These are phyloP conservation scores for Xylariaceae sp. DNA, from an alignment of 2,329 filamentous ascomycete genomes.

Conservation along the genomic window DNA sequence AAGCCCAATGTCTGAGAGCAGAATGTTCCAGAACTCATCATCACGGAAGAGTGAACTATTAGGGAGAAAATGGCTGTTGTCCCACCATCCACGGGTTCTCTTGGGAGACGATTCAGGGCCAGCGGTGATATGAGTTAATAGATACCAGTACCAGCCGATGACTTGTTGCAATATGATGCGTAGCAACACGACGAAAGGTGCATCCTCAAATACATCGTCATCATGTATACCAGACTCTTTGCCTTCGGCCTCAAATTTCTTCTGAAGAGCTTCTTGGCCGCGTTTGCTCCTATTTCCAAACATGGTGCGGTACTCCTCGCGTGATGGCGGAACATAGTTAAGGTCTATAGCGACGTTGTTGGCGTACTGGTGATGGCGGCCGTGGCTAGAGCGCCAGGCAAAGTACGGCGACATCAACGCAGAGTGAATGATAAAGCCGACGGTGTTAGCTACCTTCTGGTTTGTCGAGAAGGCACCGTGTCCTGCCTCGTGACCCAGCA, in stretches of 20 bases:
- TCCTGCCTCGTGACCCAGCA: slow-evolving; percentile 66
- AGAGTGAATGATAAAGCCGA: slow-evolving; percentile 64
- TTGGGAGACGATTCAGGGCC: slow-evolving; percentile 51
- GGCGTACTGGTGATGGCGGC: slow-evolving; percentile 55
- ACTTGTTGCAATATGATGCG: slow-evolving; percentile 11
- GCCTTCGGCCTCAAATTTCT: not conserved
- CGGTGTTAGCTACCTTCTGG: slow-evolving; percentile 53
- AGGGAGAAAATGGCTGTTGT: slow-evolving; percentile 58
- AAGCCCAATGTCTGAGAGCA: slow-evolving; percentile 58
- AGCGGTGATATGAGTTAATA: slow-evolving; percentile 10
- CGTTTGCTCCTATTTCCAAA: not conserved
- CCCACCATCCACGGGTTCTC: slow-evolving; percentile 38
- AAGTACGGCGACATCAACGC: slow-evolving; percentile 66
- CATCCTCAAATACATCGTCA: slow-evolving; percentile 8
- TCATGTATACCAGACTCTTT: not conserved
- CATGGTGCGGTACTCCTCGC: slow-evolving; percentile 7
- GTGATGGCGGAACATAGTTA: slow-evolving; percentile 9
- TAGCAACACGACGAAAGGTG: slow-evolving; percentile 8
- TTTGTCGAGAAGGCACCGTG: slow-evolving; percentile 64
- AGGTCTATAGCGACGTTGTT: slow-evolving; percentile 9
- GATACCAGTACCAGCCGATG: slow-evolving; percentile 12
- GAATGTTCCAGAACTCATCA: slow-evolving; percentile 52
- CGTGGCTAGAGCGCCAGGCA: slow-evolving; percentile 68
- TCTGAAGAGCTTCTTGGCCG: not conserved
- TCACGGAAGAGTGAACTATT: slow-evolving; percentile 57